Percentiles rank a stretch among this genome's conserved stretches.
These are phyloP conservation scores for Hypoxylon trugodes DNA, from an alignment of 495 filamentous ascomycete species.

Conservation along the genomic window DNA sequence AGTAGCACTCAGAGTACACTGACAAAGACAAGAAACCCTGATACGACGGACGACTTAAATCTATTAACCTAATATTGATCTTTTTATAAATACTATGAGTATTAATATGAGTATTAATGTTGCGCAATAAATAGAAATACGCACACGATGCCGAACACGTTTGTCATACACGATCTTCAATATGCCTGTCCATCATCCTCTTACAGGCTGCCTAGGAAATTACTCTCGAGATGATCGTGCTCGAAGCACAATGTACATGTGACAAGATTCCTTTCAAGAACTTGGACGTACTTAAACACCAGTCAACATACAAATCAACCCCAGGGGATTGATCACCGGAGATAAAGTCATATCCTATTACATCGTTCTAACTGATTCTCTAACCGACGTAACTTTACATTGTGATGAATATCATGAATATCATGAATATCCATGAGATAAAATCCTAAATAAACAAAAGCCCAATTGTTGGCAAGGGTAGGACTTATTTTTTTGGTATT, in stretches of 20 bases:
- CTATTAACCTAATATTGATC: no score
- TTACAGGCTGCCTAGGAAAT: conserved; percentile 8
- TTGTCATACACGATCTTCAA: neutral
- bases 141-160: no score
- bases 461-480: conserved; percentile 26
- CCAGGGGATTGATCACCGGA: conserved; percentile 17
- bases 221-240: neutral
- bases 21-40: conserved; percentile 6
- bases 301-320: neutral
- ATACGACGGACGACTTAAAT: neutral
- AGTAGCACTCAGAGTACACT: conserved; percentile 20
- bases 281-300: neutral
- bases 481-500: no score
- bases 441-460: conserved; percentile 11
- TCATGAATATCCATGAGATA: no score
- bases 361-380: neutral
- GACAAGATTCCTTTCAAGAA: neutral
- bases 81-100: no score
- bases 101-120: no score
- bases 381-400: conserved; percentile 9
- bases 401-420: conserved; percentile 7
- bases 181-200: conserved; percentile 6
- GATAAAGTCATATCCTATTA: conserved; percentile 10
- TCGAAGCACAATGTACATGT: conserved; percentile 10
- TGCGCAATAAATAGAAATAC: no score